Evolutionary conservation across 768 basidiomycete genomes (phyloP).

Genomic region (Mycena rosella): DNA sequence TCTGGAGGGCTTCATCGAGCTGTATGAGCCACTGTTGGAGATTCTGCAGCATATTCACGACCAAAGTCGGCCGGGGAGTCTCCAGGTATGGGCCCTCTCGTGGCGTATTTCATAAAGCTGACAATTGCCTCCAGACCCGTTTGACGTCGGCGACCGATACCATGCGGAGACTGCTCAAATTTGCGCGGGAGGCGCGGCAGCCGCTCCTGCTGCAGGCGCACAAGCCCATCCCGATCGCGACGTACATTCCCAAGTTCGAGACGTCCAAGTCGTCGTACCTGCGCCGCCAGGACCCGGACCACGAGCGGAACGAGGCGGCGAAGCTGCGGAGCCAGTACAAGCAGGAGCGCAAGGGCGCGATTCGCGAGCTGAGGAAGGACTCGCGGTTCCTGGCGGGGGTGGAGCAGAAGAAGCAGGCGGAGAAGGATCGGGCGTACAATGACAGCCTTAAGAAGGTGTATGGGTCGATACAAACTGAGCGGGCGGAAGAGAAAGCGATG

Average conservation of each 20-base stretch:
- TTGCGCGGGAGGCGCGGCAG: conserved; percentile 76
- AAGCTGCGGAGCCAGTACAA: conserved; percentile 93
- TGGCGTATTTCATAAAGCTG: conserved; percentile 16
- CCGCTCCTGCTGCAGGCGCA: conserved; percentile 92
- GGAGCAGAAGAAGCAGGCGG: conserved; percentile 84
- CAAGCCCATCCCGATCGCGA: conserved; percentile 95
- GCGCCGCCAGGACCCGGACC: conserved; percentile 90
- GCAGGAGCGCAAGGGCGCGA: conserved; percentile 96
- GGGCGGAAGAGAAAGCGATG: conserved; percentile 95
- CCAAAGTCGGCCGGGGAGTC: conserved; percentile 58
- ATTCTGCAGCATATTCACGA: conserved; percentile 68
- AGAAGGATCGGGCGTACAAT: conserved; percentile 87
- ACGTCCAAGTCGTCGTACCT: conserved; percentile 77
- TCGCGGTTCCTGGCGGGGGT: conserved; percentile 92
- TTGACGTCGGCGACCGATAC: conserved; percentile 61
- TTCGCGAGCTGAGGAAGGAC: conserved; percentile 96
- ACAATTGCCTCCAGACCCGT: conserved; percentile 56
- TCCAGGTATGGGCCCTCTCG: conserved; percentile 63
- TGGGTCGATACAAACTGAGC: conserved; percentile 83
- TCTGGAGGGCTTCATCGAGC: conserved; percentile 86
- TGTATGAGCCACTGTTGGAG: conserved; percentile 76
- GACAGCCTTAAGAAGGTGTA: conserved; percentile 87
- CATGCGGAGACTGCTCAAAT: conserved; percentile 75
- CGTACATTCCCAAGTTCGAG: conserved; percentile 96
- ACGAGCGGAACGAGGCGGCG: conserved; percentile 86